Evolutionary conservation across 192 early-diverging fungal species (phyloP).

Genomic region (Phlyctochytrium planicorne): DNA sequence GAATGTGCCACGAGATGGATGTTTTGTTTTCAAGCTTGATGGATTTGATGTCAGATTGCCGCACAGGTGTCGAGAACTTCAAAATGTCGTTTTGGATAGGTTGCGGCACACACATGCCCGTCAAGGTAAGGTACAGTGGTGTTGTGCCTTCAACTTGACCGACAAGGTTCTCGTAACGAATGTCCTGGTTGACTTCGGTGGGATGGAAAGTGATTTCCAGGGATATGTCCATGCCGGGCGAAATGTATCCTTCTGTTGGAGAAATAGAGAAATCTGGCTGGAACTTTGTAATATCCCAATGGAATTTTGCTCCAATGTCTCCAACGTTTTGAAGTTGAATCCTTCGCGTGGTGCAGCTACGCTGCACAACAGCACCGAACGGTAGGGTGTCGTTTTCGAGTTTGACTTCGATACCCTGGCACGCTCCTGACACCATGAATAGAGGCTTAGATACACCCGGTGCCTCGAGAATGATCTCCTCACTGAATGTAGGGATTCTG

Average conservation of each 20-base stretch:
- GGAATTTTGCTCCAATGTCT: slow-evolving; percentile 57
- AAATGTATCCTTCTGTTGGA: slow-evolving; percentile 62
- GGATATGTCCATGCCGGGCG: slow-evolving; percentile 60
- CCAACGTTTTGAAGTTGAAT: slow-evolving; percentile 58
- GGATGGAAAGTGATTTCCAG: slow-evolving; percentile 63
- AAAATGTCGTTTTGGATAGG: slow-evolving; percentile 54
- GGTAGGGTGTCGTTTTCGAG: slow-evolving; percentile 59
- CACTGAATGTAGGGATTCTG: slow-evolving; percentile 50
- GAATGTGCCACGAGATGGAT: slow-evolving; percentile 48
- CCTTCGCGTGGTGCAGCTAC: slow-evolving; percentile 49
- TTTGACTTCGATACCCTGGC: slow-evolving; percentile 58
- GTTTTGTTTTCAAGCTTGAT: slow-evolving; percentile 53
- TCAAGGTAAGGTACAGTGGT: slow-evolving; percentile 51
- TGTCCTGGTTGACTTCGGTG: slow-evolving; percentile 50
- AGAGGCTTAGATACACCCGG: slow-evolving; percentile 42
- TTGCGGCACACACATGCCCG: slow-evolving; percentile 57
- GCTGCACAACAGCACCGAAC: slow-evolving; percentile 63
- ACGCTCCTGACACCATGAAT: slow-evolving; percentile 46
- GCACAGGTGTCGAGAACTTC: slow-evolving; percentile 57
- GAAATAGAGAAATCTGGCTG: slow-evolving; percentile 56
- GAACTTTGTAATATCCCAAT: slow-evolving; percentile 50
- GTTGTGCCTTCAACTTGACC: slow-evolving; percentile 47
- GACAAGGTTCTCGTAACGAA: slow-evolving; percentile 52
- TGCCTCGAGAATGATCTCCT: slow-evolving; percentile 52
- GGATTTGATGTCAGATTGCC: slow-evolving; percentile 51